phyloP scores from a whole-genome alignment of 208 protist species.

The Trichomonas gallinae region DNA sequence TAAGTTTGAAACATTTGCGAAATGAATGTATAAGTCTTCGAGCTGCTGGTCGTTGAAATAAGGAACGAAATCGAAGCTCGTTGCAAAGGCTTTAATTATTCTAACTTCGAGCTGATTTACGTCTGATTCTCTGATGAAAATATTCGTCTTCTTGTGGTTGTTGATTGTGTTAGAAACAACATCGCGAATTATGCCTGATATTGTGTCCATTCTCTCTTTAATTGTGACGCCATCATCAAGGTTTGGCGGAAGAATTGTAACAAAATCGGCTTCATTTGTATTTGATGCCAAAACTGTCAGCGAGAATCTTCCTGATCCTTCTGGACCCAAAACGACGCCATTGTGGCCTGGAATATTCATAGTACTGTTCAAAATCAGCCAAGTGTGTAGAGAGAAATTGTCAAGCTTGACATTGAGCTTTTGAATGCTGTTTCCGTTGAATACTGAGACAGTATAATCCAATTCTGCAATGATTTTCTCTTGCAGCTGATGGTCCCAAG shows the following conservation, averaged over 20 bases:
- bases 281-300: background rate
- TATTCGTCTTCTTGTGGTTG: background rate
- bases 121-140: background rate
- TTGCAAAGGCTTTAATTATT: background rate
- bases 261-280: background rate
- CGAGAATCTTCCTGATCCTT: background rate
- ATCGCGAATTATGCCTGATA: background rate
- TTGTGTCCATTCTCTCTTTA: background rate
- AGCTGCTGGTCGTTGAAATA: background rate
- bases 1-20: background rate
- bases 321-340: background rate
- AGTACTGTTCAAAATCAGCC: background rate
- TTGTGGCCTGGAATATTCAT: background rate
- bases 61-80: background rate
- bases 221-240: background rate
- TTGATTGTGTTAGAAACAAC: background rate
- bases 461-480: background rate
- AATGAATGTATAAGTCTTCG: background rate
- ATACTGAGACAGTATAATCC: background rate
- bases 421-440: background rate
- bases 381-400: background rate
- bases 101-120: background rate
- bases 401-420: background rate
- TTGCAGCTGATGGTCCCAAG: background rate
- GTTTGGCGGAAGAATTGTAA: background rate